Base-by-base conservation (phyloP, 495 filamentous ascomycete species). In the Bombardia bombarda region DNA sequence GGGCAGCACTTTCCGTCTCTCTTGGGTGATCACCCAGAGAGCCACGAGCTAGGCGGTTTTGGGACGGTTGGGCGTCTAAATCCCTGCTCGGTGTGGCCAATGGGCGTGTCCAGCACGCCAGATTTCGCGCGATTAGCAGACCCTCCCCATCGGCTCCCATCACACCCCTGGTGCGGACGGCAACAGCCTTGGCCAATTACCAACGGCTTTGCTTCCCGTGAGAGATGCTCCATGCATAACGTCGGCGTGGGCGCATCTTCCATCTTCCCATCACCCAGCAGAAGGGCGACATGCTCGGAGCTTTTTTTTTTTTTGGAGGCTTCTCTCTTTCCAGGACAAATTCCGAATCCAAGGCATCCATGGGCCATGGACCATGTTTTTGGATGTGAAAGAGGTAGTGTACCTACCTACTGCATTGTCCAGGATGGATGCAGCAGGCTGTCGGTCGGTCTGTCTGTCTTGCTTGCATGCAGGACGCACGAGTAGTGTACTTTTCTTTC, bases 31-130 rank as follows among this genome's bases (percentile, higher is more conserved):
- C n/a, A n/a, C n/a, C n/a, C n/a, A n/a, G n/a, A n/a, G n/a, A n/a
- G n/a, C n/a, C n/a, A n/a, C n/a, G n/a, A n/a, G 28, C 59, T 52
- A 52, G 41, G 12, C 50, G 5, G 18, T 4, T 45, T 45, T 41
- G n/a, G 56, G 22, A 40, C 52, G 46, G 56, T 30, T 57, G 51
- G 66, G 68, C 68, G 67, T 68, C 64, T 69, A 70, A 60, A 61
- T 64, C 57, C 61, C 38, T 50, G 48, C 23, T 18, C 8, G 38
- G 40, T 57, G 55, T 64, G 56, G 62, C 51, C 57, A 58, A 58
- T 56, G 46, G 57, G 43, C 37, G 57, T 36, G 48, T 49, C 47
- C 49, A 40, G 22, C 8, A 30, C 23, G 13, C 30, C 40, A n/a
- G 35, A 54, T 50, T 34, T 48, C 46, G 47, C 45, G 32, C 47